phyloP scores from a whole-genome alignment of 2,329 filamentous ascomycete genomes.

The Fusarium tjaetaba region DNA sequence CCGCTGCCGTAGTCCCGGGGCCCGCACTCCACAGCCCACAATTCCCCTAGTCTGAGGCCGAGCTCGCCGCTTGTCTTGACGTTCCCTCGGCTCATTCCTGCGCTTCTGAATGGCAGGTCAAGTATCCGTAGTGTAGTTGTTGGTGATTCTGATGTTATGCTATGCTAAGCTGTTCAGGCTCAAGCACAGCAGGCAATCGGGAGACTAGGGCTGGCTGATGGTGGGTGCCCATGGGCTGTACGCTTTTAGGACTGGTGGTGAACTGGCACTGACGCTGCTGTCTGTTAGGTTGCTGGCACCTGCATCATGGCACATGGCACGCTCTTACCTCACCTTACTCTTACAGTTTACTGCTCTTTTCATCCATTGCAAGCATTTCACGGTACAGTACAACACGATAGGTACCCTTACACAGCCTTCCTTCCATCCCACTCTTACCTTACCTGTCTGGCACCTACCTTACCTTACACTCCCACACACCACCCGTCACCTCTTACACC shows the following conservation, averaged over 20 bases:
- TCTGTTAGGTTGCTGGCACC: constrained; percentile 11
- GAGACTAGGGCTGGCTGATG: constrained; percentile 8
- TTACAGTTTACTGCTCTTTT: background rate
- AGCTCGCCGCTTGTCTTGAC: constrained; percentile 29
- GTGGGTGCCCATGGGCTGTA: constrained; percentile 26
- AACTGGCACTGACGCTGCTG: constrained; percentile 22
- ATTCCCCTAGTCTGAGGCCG: constrained; percentile 23
- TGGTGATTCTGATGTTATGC: constrained; percentile 12
- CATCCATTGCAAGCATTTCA: constrained; percentile 5
- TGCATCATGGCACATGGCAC: constrained; percentile 30
- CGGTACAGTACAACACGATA: constrained; percentile 14
- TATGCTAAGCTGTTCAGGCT: constrained; percentile 7
- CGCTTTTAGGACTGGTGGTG: constrained; percentile 27
- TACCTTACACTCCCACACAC: constrained; percentile 36
- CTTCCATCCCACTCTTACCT: constrained; percentile 32
- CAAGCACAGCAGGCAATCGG: background rate
- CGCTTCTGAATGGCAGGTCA: constrained; percentile 23
- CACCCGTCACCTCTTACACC: constrained; percentile 21
- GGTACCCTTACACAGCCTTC: constrained; percentile 39
- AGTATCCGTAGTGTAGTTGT: constrained; percentile 1
- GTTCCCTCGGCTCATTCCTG: constrained; percentile 32
- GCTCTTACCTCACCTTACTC: constrained; percentile 23
- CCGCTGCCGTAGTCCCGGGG: constrained; percentile 40
- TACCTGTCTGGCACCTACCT: background rate
- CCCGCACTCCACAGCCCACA: constrained; percentile 38